Evolutionary conservation across 2,329 filamentous ascomycete genomes (phyloP).

Genomic region (Ilyonectria destructans): DNA sequence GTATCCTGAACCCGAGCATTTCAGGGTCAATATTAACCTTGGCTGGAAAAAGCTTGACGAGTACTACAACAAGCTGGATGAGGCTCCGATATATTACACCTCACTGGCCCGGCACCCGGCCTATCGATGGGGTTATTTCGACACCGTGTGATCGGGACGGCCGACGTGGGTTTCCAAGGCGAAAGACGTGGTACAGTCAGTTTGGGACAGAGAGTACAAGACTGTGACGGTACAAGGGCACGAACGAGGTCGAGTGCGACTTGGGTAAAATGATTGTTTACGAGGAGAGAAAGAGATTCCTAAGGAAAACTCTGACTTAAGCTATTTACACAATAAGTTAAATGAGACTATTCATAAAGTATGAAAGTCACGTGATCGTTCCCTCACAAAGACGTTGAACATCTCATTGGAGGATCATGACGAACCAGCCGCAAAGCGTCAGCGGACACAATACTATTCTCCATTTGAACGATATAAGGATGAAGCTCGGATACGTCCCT

Average conservation of each 20-base stretch:
- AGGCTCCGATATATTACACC: slow-evolving; percentile 31
- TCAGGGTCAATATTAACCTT: slow-evolving; percentile 31
- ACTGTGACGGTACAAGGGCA: too few relatives aligned
- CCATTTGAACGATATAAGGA: slow-evolving; percentile 10
- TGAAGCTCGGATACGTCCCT: neutral
- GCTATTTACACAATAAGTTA: too few relatives aligned
- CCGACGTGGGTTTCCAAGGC: slow-evolving; percentile 18
- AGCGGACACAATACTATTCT: slow-evolving; percentile 2
- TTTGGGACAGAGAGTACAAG: slow-evolving; percentile 10
- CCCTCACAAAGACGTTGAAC: neutral
- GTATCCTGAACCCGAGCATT: slow-evolving; percentile 27
- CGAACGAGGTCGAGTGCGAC: too few relatives aligned
- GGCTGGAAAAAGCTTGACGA: slow-evolving; percentile 31
- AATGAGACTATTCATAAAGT: too few relatives aligned
- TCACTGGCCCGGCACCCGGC: slow-evolving; percentile 26
- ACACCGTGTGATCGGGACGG: slow-evolving; percentile 13
- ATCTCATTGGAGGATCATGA: neutral
- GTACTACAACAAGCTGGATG: slow-evolving; percentile 30
- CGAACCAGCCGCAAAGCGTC: slow-evolving; percentile 14
- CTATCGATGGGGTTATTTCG: slow-evolving; percentile 32
- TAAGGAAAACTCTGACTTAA: too few relatives aligned
- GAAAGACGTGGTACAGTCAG: slow-evolving; percentile 22
- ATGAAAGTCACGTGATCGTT: too few relatives aligned
- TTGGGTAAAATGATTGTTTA: too few relatives aligned
- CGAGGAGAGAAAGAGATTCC: too few relatives aligned